phyloP scores from a whole-genome alignment of 1,139 yeast genomes.

The Lodderomyces margitis region DNA sequence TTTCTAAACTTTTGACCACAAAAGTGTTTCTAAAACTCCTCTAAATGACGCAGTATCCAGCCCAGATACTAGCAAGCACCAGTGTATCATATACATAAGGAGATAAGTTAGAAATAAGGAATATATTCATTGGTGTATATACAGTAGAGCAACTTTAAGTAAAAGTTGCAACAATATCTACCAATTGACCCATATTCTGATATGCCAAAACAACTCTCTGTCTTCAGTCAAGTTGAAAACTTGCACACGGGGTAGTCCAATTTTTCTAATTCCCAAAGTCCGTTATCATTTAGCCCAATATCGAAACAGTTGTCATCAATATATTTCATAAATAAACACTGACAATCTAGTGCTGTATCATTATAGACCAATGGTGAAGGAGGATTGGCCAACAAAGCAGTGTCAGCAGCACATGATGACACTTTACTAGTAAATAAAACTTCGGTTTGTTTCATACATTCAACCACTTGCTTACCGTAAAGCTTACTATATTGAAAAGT shows the following conservation, averaged over 20 bases:
- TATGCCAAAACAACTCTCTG: neutral
- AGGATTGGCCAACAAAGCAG: too few species aligned
- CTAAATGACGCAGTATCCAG: too few species aligned
- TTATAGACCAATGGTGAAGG: neutral
- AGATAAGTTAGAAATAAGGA: neutral
- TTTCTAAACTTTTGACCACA: too few species aligned
- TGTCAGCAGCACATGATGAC: neutral
- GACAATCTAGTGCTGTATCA: slow-evolving; percentile 1
- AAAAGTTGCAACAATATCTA: neutral
- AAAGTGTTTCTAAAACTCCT: too few species aligned
- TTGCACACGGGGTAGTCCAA: slow-evolving; percentile 8
- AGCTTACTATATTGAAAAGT: slow-evolving; percentile 7
- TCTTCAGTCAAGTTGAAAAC: neutral
- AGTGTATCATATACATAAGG: too few species aligned
- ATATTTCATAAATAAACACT: slow-evolving; percentile 10
- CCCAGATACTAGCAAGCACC: too few species aligned
- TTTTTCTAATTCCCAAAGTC: slow-evolving; percentile 10
- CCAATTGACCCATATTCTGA: neutral
- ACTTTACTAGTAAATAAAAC: neutral
- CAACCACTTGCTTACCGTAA: slow-evolving; percentile 7
- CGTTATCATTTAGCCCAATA: slow-evolving; percentile 5
- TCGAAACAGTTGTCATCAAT: slow-evolving; percentile 9
- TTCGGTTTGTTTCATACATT: slow-evolving; percentile 11
- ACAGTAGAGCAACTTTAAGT: neutral
- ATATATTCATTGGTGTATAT: neutral